Evolutionary conservation across 208 protist species (phyloP), one percentile per base, ranked within the genome.

Genomic region (Trypanosoma theileri): DNA sequence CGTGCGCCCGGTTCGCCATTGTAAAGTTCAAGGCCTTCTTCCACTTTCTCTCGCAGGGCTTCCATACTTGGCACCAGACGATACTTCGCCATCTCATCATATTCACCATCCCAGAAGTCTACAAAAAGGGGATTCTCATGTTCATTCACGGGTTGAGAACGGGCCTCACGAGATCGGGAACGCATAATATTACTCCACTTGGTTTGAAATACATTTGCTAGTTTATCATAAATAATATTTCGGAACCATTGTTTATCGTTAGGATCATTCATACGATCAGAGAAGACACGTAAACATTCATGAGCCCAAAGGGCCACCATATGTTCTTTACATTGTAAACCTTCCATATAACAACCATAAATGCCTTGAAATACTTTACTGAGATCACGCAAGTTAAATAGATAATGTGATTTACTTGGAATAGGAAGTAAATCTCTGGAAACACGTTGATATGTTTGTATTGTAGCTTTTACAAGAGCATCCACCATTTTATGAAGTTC

Each of bases 331-430:
- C 87, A 92, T 50, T 96, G 91, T 57, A 98, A 78, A n/a, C 84
- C 85, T 71, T 94, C 85, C 22, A 95, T 81, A 63, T 97, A 68
- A 57, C 95, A 94, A 57, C 82, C 81, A 73, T 98, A 88, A 58
- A 99, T 89, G 52, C 98, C 98, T 74, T 98, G 96, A 75, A 99
- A 99, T 24, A 99, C 98, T 75, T 98, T 98, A 74, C 89, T 95
- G 44, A 99, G 82, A 77, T 99, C 98, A 58, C 97, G 92, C 52
- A 99, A 71, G 77, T 98, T 99, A 85, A 99, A 99, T 26, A 99
- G 75, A 76, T 99, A 99, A 85, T 99, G 98, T 17, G 89, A 97
- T 84, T 99, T 99, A 61, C 87, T 96, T 41, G 98, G 98, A 50
- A 98, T 99, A 0, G 98, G 98, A 40, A 98, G 81, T 22, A 99